Conservation (phyloP, 2,329 filamentous ascomycete species). For the Phialophora verrucosa region DNA sequence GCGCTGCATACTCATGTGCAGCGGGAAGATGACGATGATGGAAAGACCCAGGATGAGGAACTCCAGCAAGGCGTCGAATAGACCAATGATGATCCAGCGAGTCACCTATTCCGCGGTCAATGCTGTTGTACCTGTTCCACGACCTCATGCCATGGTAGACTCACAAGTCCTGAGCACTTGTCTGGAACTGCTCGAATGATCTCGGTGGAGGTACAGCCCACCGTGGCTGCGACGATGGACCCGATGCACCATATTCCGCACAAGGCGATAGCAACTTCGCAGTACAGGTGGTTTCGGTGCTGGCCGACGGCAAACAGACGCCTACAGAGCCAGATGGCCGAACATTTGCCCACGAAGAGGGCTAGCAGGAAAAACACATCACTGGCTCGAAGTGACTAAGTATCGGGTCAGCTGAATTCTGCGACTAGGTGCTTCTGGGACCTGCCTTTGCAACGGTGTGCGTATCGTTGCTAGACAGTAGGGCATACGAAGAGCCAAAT, state of each 20-base stretch:
- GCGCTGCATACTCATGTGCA: constrained; percentile 27
- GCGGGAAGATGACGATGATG: constrained; percentile 27
- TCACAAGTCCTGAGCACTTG: constrained; percentile 26
- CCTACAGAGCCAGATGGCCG: constrained; percentile 20
- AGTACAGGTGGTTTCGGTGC: constrained; percentile 18
- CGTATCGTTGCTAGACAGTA: constrained; percentile 15
- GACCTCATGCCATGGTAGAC: neutral
- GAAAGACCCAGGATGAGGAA: constrained; percentile 23
- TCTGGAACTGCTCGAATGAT: constrained; percentile 4
- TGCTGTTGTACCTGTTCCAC: neutral
- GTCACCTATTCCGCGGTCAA: constrained; percentile 13
- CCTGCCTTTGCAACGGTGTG: constrained; percentile 21
- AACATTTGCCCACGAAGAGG: constrained; percentile 27
- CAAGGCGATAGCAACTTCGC: constrained; percentile 25
- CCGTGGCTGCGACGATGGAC: constrained; percentile 26
- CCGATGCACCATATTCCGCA: constrained; percentile 29
- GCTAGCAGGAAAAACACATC: constrained; percentile 31
- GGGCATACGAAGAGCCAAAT: constrained; percentile 26
- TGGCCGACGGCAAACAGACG: constrained; percentile 26
- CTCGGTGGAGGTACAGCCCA: constrained; percentile 18
- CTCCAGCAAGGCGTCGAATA: constrained; percentile 28
- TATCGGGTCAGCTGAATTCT: constrained; percentile 7
- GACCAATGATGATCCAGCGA: constrained; percentile 27
- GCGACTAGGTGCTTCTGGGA: neutral
- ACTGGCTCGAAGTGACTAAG: constrained; percentile 24